phyloP scores from a whole-genome alignment of 805 yeast genomes.

The Lachancea sp. region DNA sequence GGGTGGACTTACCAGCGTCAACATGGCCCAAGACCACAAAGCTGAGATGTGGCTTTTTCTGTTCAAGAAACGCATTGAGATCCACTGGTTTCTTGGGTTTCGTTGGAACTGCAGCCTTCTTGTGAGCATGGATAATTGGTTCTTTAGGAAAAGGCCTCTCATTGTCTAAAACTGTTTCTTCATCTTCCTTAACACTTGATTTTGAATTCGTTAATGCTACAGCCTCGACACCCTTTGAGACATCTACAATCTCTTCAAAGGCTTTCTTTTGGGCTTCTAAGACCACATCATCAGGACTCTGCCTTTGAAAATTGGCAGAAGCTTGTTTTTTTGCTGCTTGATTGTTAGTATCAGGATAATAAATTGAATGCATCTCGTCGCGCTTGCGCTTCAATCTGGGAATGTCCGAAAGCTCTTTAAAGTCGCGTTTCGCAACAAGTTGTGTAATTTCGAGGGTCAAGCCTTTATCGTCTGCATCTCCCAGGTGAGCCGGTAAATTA shows the following conservation, averaged over 20 bases:
- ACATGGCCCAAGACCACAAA: slow-evolving; percentile 98
- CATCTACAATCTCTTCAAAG: slow-evolving; percentile 33
- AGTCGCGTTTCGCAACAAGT: background rate
- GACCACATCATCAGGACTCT: slow-evolving; percentile 80
- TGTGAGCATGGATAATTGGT: slow-evolving; percentile 18
- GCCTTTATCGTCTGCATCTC: background rate
- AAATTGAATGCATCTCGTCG: slow-evolving; percentile 28
- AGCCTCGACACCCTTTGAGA: slow-evolving; percentile 14
- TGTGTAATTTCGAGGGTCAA: background rate
- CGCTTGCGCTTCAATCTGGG: slow-evolving; percentile 20
- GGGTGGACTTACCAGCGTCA: slow-evolving; percentile 97
- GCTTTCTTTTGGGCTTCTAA: slow-evolving; percentile 50
- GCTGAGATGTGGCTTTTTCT: slow-evolving; percentile 91
- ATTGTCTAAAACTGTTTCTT: slow-evolving; percentile 23
- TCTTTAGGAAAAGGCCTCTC: slow-evolving; percentile 21
- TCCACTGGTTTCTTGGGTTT: slow-evolving; percentile 40
- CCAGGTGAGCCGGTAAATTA: background rate
- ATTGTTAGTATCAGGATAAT: slow-evolving; percentile 39
- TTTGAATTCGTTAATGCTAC: slow-evolving; percentile 24
- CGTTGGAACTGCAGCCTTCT: slow-evolving; percentile 25
- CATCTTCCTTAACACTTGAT: slow-evolving; percentile 22
- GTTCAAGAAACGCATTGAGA: slow-evolving; percentile 73
- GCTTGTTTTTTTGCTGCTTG: slow-evolving; percentile 34
- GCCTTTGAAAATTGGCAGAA: slow-evolving; percentile 50
- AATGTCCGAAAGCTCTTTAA: background rate